Base-by-base conservation (phyloP, 2,329 filamentous ascomycete genomes). In the Alternaria triticina region DNA sequence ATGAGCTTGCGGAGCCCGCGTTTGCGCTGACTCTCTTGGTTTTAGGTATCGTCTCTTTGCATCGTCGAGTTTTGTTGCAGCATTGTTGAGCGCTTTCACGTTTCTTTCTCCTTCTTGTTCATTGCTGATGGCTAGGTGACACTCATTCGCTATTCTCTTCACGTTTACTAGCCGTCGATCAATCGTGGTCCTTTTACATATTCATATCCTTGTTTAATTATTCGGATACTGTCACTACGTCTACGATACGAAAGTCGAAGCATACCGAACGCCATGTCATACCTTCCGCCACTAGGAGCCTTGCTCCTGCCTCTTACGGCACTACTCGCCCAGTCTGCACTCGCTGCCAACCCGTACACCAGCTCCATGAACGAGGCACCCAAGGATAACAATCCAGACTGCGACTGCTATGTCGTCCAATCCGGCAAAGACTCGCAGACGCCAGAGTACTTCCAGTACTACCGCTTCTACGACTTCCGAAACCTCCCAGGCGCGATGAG, bases 381-480 rank as follows among this genome's bases (percentile, higher is more conserved):
- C 22, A 74, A 77, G 47, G 77, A 80, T 62, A 78, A 77, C 62
- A 74, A 65, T 2, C 57, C 68, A 30, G 72, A 81, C 47, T 85
- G 84, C 66, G 80, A 83, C 57, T 85, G 84, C 74, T 86, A 84
- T 63, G 76, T 82, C 9, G 78, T 85, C 27, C 79, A 81, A 2
- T 82, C 83, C 0, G 78, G 81, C 2, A 78, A 79, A 6, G 68
- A 81, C 4, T 71, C 73, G 9, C 59, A 71, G 11, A 70, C 70
- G 1, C 80, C 81, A 17, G 76, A 79, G 7, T 85, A 84, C 73
- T 86, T 86, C 68, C 80, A 83, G 50, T 80, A 85, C 72, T 82
- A 86, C 77, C 81, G 80, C 54, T 82, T 86, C 71, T 86, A 81
- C 77, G 84, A 86, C 72, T 86, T 86, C 66, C 83, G 84, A 25